A percentile compares a stretch with the other conserved stretches of the same genome.
These are phyloP conservation scores for Paraconiothyrium sp. DNA, from an alignment of 2,329 filamentous ascomycete genomes.

Conservation along the genomic window DNA sequence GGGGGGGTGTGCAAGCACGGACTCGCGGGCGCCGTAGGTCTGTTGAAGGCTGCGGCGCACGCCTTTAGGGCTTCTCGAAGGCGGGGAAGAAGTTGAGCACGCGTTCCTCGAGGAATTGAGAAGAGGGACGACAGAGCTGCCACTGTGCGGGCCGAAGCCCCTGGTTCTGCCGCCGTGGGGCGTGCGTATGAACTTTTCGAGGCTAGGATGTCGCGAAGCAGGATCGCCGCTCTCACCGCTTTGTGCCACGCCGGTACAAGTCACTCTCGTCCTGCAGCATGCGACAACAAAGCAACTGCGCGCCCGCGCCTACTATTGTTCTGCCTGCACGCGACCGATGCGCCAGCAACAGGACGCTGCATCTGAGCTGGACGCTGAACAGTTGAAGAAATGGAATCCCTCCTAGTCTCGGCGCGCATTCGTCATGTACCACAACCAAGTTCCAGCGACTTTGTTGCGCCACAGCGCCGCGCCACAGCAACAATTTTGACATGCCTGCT, in stretches of 20 bases:
- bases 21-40: conserved; percentile 1
- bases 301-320: conserved; percentile 26
- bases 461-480: conserved; percentile 12
- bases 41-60: not conserved
- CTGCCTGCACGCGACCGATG: conserved; percentile 6
- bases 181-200: conserved; percentile 26
- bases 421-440: not conserved
- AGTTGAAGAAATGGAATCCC: not conserved
- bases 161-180: conserved; percentile 17
- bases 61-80: not conserved
- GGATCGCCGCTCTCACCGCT: conserved; percentile 23
- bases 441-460: conserved; percentile 9
- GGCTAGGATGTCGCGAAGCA: conserved; percentile 21
- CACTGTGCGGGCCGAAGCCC: conserved; percentile 14
- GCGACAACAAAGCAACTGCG: conserved; percentile 15
- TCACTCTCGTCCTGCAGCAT: not conserved
- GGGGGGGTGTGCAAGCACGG: not conserved
- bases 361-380: conserved; percentile 10
- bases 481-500: not conserved
- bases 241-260: conserved; percentile 15
- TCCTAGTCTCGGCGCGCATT: not conserved
- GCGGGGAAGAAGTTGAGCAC: not conserved
- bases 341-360: conserved; percentile 1
- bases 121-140: not conserved
- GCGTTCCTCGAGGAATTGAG: conserved; percentile 1